phyloP scores from a whole-genome alignment of 163 green algal species.

The Scenedesmus sp. region DNA sequence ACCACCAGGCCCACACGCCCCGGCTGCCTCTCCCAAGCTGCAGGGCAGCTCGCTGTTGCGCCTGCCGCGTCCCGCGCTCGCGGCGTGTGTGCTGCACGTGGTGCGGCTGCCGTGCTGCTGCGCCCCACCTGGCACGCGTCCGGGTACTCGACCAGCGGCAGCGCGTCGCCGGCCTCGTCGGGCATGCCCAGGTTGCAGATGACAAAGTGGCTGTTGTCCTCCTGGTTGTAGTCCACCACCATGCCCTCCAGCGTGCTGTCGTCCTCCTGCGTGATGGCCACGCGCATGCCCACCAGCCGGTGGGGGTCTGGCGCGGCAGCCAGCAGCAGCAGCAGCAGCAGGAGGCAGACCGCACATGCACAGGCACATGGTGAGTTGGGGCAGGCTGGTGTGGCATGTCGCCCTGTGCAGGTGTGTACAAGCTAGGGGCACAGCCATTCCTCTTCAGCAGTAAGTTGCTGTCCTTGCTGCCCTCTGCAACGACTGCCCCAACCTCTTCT shows the following conservation, averaged over 20 bases:
- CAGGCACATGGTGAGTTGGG: too few relatives aligned
- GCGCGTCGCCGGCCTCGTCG: slow-evolving; percentile 11
- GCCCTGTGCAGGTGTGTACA: too few relatives aligned
- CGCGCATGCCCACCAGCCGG: slow-evolving; percentile 34
- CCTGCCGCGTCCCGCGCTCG: too few relatives aligned
- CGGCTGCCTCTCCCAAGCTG: too few relatives aligned
- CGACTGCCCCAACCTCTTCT: not conserved
- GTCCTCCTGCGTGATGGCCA: slow-evolving; percentile 50
- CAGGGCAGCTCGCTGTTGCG: too few relatives aligned
- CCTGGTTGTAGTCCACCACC: slow-evolving; percentile 35
- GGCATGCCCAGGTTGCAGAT: slow-evolving; percentile 3
- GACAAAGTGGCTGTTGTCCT: not conserved
- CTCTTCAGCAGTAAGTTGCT: not conserved
- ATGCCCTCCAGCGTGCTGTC: slow-evolving; percentile 47
- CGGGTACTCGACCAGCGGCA: slow-evolving; percentile 44
- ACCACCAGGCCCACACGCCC: too few relatives aligned
- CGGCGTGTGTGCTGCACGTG: too few relatives aligned
- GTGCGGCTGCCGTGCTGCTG: too few relatives aligned
- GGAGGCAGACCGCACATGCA: too few relatives aligned
- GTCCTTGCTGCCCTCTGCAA: not conserved
- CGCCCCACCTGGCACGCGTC: slow-evolving; percentile 29
- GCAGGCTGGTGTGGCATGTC: too few relatives aligned
- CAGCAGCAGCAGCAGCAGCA: not conserved
- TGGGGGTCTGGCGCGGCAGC: slow-evolving; percentile 20
- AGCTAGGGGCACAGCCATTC: too few relatives aligned